These are phyloP conservation scores for Plantago major DNA, from an alignment of 257 asterid genomes.

Conservation along the genomic window DNA sequence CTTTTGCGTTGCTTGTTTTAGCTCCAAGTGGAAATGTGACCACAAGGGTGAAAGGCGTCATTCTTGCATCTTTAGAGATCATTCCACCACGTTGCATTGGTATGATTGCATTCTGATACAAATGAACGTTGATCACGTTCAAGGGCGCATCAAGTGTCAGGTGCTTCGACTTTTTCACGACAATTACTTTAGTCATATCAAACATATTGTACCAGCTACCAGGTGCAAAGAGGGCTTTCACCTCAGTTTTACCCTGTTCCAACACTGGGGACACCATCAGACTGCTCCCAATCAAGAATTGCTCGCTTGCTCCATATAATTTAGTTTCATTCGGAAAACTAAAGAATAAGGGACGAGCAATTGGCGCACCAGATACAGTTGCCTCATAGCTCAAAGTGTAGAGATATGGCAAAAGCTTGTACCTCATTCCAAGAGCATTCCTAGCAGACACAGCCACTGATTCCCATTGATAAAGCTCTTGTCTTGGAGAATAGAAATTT, in stretches of 20 bases:
- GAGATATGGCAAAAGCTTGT: slow-evolving; percentile 66
- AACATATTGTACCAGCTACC: slow-evolving; percentile 86
- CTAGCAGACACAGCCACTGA: slow-evolving; percentile 85
- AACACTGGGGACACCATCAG: slow-evolving; percentile 90
- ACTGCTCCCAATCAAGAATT: slow-evolving; percentile 72
- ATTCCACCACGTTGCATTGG: slow-evolving; percentile 93
- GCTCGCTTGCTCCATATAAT: slow-evolving; percentile 70
- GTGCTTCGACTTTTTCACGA: slow-evolving; percentile 31
- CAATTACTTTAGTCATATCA: slow-evolving; percentile 59
- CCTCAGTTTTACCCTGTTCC: slow-evolving; percentile 40
- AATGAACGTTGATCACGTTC: slow-evolving; percentile 65
- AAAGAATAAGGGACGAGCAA: slow-evolving; percentile 83
- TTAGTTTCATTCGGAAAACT: slow-evolving; percentile 49
- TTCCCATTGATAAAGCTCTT: slow-evolving; percentile 97
- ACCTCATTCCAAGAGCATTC: slow-evolving; percentile 89
- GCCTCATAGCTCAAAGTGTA: slow-evolving; percentile 86
- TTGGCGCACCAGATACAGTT: slow-evolving; percentile 72
- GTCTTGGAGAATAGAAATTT: slow-evolving; percentile 79
- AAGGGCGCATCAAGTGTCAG: slow-evolving; percentile 66
- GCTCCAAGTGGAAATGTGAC: slow-evolving; percentile 68
- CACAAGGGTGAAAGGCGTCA: slow-evolving; percentile 71
- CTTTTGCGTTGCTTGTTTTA: slow-evolving; percentile 46
- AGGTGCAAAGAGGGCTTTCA: slow-evolving; percentile 57
- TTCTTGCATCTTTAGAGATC: slow-evolving; percentile 70
- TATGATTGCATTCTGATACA: slow-evolving; percentile 66